A percentile compares a stretch with the other conserved stretches of the same genome.
These are phyloP conservation scores for Colletotrichum tabaci DNA, from an alignment of 2,329 filamentous ascomycete genomes.

Conservation along the genomic window DNA sequence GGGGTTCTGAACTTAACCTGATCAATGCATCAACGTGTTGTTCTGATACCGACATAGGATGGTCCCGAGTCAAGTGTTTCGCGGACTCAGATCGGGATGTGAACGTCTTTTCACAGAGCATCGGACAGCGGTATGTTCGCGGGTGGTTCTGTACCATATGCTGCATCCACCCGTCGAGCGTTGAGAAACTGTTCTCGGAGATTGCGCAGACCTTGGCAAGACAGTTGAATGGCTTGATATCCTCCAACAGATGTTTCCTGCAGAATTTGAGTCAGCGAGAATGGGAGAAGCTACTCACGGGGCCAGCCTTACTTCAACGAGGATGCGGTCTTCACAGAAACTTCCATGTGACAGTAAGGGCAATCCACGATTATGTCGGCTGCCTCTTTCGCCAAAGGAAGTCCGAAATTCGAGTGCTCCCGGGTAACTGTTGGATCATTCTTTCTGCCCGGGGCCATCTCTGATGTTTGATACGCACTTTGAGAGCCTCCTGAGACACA, in stretches of 20 bases:
- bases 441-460: no score
- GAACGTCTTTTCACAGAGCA: accelerated
- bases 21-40: background rate
- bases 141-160: slow-evolving; percentile 47
- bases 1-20: accelerated
- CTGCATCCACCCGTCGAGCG: slow-evolving; percentile 45
- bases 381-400: no score
- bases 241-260: slow-evolving; percentile 54
- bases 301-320: slow-evolving; percentile 51
- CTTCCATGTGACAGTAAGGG: background rate
- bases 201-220: slow-evolving; percentile 47
- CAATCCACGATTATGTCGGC: no score
- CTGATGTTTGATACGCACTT: no score
- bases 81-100: accelerated
- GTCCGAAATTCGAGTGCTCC: no score
- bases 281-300: background rate
- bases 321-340: background rate
- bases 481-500: no score
- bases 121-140: background rate
- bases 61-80: accelerated
- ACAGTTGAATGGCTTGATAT: slow-evolving; percentile 57
- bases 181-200: slow-evolving; percentile 43
- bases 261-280: no score
- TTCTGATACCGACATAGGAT: accelerated
- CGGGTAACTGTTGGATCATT: no score